Base-by-base conservation (phyloP, 495 filamentous ascomycete species). In the Aspergillus bridgeri region DNA sequence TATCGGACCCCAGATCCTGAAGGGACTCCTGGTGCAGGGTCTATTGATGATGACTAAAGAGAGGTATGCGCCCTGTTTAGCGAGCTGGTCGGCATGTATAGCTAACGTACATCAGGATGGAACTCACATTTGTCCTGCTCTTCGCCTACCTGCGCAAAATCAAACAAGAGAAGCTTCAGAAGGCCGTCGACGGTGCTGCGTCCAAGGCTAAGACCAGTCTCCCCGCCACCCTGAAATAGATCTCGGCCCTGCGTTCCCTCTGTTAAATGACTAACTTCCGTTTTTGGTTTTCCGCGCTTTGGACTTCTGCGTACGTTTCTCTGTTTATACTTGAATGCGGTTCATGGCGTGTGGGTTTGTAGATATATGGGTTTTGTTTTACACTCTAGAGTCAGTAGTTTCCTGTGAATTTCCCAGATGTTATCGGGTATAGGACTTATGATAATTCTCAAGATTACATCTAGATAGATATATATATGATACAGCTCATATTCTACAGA, bases 21-120 rank as follows among this genome's bases (percentile, higher is more conserved):
- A 99, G 73, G 94, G 95, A 18, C 75, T 99, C 46, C 64, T 98
- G 47, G 94, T 99, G 5, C 94, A 99, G 67, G 94, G 94, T 53
- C 77, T 98, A 49, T 76, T 99, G 22, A 99, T 99, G 94, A 99
- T 98, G 94, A 96, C 90, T 4, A 99, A 99, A 77, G 95, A 99
- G 74, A 84, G 91, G 91, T 95, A 81, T 59, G 84, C 71, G 33
- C 51, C 17, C 18, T 29, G 25, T 53, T 48, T 20, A 27, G 15
- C 0, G 45, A 49, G 27, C 3, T 42, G n/a, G 2, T 58, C 21
- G 9, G n/a, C 50, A 29, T 15, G 13, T 58, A 17, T 24, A 62
- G 47, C 73, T 79, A 59, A 79, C 57, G 3, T 43, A 45, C 23
- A 51, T 8, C 62, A 95, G 92, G 56, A 89, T 98, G 79, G 94